Evolutionary conservation across 768 basidiomycete species (phyloP), one percentile per base, ranked within the genome.

Genomic region (Cubamyces lactineus): DNA sequence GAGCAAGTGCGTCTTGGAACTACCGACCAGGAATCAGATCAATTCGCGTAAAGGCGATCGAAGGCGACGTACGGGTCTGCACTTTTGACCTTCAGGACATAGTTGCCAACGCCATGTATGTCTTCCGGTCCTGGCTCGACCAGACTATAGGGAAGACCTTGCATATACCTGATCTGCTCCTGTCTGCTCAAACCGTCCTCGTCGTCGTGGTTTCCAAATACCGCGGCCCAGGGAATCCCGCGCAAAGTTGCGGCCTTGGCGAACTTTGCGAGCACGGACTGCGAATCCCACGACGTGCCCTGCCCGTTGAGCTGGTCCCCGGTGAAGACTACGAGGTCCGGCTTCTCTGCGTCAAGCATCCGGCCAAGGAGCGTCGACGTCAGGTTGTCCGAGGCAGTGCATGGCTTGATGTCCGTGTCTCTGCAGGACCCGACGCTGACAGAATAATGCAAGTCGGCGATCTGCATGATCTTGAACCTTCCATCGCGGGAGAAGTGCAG

Each of bases 231-330:
- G 0, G 96, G 91, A 40, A 96, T 89, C 21, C 81, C 75, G 49
- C 87, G 83, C 13, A 87, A 84, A 15, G 88, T 89, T 5, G 91
- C 92, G 0, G 86, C 85, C 30, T 78, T 79, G 0, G 93, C 86
- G 69, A 96, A 96, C 75, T 98, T 98, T 15, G 95, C 89, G 7
- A 98, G 77, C 3, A 96, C 89, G 3, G 89, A 91, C 68, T 87
- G 86, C 1, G 92, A 80, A 64, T 97, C 94, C 91, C 95, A 98
- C 0, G 89, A 86, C 0, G 92, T 91, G 13, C 84, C 83, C 73
- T 98, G 95, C 0, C 95, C 96, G 66, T 96, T 97, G 24, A 97
- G 81, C 73, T 96, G 94, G 74, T 98, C 96, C 0, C 96, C 96
- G 0, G 84, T 87, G 69, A 98, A 95, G 8, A 99, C 88, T 50